Evolutionary conservation across 345 rosid species (phyloP), one percentile per base, ranked within the genome.

Genomic region (Acer negundo): DNA sequence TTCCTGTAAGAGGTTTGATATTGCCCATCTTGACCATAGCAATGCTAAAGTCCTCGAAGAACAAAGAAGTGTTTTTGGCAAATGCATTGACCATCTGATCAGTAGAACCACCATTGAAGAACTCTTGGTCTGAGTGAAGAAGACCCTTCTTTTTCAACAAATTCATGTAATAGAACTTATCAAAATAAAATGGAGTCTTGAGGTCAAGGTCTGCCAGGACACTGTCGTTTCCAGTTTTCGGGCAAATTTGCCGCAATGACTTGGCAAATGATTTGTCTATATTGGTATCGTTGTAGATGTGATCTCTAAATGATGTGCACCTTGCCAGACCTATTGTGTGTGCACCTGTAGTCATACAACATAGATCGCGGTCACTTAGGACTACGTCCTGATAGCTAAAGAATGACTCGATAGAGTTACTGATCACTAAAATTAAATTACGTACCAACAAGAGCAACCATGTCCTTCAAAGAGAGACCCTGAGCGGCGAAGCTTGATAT

Each of bases 1-100:
- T 73, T 70, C 89, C 87, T 0, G 87, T 84, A 55, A 87, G 84
- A 20, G 79, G 74, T 22, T 65, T 72, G 75, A 84, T 75, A 75
- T 87, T 87, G 26, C 89, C 87, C 89, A 87, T 81, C 62, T 78
- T 87, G 69, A 85, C 20, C 79, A 79, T 84, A 22, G n/a, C 82
- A 61, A 67, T 42, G n/a, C 77, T 56, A 72, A 87, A 86, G 70
- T 81, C 82, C 13, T 70, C 20, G n/a, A 84, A 81, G 68, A 89
- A 89, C 15, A 23, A 26, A 12, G 75, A 5, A n/a, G 20, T 28
- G 73, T 62, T 64, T 1, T 15, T 47, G 22, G 84, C 83, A 72
- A 81, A 87, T 22, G 13, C 1, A 24, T 64, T 80, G 51, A 83
- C 89, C 38, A 78, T 72, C 22, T 63, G 1, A 68, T 53, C 79